These are phyloP conservation scores for Phalaenopsis equestris DNA, from an alignment of 106 monocot species.

Conservation along the genomic window DNA sequence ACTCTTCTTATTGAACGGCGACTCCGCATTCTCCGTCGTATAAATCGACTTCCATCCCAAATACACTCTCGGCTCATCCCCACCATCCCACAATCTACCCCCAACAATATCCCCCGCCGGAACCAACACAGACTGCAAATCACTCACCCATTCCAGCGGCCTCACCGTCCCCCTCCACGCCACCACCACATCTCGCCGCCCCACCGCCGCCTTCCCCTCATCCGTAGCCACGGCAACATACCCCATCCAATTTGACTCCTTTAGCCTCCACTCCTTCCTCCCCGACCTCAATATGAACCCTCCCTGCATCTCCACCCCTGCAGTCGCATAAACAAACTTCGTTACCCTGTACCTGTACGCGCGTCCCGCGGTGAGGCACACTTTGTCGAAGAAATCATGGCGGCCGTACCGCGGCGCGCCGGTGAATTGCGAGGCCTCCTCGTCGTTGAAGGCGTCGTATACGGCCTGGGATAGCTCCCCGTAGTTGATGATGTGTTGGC, in stretches of 20 bases:
- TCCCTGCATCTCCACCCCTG: slow-evolving; percentile 40
- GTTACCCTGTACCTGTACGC: slow-evolving; percentile 49
- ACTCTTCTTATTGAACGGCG: slow-evolving; percentile 26
- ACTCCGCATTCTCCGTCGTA: slow-evolving; percentile 26
- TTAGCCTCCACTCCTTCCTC: slow-evolving; percentile 48
- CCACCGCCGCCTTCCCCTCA: slow-evolving; percentile 35
- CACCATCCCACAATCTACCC: neutral
- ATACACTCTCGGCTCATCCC: slow-evolving; percentile 17
- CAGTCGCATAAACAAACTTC: slow-evolving; percentile 79
- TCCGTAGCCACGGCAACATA: slow-evolving; percentile 73
- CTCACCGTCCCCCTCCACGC: slow-evolving; percentile 67
- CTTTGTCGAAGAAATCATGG: slow-evolving; percentile 37
- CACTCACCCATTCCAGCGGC: slow-evolving; percentile 48
- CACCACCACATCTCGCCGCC: slow-evolving; percentile 54
- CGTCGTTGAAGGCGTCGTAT: slow-evolving; percentile 69
- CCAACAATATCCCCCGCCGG: slow-evolving; percentile 17
- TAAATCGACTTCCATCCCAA: slow-evolving; percentile 46
- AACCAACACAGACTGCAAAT: slow-evolving; percentile 36
- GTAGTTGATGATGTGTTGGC: slow-evolving; percentile 47
- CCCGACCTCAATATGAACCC: slow-evolving; percentile 57
- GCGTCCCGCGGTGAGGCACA: slow-evolving; percentile 20
- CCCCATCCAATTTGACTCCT: slow-evolving; percentile 75
- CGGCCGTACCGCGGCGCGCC: slow-evolving; percentile 47
- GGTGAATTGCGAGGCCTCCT: slow-evolving; percentile 43
- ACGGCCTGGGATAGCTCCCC: slow-evolving; percentile 64